Conservation (phyloP, 73 alveolate species). For the Tetrahymena thermophila region DNA sequence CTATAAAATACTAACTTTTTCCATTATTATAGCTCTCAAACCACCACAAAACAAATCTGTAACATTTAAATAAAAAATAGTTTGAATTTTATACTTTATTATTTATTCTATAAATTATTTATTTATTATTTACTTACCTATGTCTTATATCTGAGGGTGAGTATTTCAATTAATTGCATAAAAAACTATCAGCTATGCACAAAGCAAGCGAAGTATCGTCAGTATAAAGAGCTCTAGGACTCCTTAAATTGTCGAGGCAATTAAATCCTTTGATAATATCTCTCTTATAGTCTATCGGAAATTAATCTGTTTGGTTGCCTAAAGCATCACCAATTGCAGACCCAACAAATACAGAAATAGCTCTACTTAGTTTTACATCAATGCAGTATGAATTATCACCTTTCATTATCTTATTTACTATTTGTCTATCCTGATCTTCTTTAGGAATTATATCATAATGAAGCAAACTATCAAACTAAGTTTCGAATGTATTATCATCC, state of each 20-base stretch:
- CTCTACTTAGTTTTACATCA: neutral
- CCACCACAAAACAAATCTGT: neutral
- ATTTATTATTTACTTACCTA: neutral
- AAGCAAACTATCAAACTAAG: neutral
- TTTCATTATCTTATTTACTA: neutral
- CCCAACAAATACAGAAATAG: neutral
- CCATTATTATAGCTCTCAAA: neutral
- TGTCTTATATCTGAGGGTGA: neutral
- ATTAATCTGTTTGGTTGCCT: neutral
- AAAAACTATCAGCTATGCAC: neutral
- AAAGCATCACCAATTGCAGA: conserved; percentile 1
- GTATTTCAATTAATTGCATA: neutral
- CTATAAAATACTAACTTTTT: neutral
- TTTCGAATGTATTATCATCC: neutral
- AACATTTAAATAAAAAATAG: neutral
- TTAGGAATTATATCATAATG: neutral
- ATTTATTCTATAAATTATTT: neutral
- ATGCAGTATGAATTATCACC: neutral
- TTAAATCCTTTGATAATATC: neutral
- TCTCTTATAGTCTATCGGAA: neutral
- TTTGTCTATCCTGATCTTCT: neutral
- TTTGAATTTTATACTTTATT: neutral
- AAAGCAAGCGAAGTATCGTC: conserved; percentile 7
- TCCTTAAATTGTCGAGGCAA: neutral
- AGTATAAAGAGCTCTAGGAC: neutral